phyloP scores from a whole-genome alignment of 495 filamentous ascomycete species.

The Aspergillus taichungensis region DNA sequence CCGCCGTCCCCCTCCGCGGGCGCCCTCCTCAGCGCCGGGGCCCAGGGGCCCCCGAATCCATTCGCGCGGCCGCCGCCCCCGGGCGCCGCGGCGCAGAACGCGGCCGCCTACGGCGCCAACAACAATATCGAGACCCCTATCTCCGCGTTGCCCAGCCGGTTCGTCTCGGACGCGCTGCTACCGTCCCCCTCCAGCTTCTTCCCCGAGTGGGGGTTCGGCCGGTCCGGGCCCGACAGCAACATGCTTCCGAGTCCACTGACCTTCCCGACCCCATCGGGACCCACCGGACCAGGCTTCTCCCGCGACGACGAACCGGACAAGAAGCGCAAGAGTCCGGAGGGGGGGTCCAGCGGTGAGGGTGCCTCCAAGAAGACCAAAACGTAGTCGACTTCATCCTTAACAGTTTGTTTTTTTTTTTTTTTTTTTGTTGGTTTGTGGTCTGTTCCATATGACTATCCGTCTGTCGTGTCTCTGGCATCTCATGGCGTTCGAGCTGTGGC shows the following conservation, averaged over 20 bases:
- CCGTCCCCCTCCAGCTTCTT: constrained; percentile 89
- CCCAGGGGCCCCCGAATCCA: constrained; percentile 87
- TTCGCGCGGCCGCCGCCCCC: constrained; percentile 79
- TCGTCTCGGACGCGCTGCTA: constrained; percentile 74
- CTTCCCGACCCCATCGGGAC: constrained; percentile 78
- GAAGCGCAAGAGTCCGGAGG: constrained; percentile 48
- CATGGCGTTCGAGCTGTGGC: constrained; percentile 10
- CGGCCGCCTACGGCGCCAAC: constrained; percentile 48
- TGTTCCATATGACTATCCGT: not conserved
- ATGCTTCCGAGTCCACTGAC: constrained; percentile 86
- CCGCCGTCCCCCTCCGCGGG: constrained; percentile 88
- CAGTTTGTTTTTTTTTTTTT: constrained; percentile 6
- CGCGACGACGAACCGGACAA: constrained; percentile 46
- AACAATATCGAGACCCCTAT: constrained; percentile 90
- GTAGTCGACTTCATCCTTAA: constrained; percentile 9
- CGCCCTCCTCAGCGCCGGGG: constrained; percentile 80
- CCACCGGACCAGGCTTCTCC: constrained; percentile 60
- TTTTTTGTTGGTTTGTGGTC: not conserved
- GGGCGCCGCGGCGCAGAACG: constrained; percentile 23
- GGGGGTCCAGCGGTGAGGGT: constrained; percentile 27
- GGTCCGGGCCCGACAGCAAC: constrained; percentile 56
- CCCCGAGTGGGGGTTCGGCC: constrained; percentile 76
- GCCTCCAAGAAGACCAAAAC: constrained; percentile 44
- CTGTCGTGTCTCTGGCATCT: constrained; percentile 10
- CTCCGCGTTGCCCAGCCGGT: constrained; percentile 90